Evolutionary conservation across 495 filamentous ascomycete genomes (phyloP).

Genomic region (Bryoglossum gracile): DNA sequence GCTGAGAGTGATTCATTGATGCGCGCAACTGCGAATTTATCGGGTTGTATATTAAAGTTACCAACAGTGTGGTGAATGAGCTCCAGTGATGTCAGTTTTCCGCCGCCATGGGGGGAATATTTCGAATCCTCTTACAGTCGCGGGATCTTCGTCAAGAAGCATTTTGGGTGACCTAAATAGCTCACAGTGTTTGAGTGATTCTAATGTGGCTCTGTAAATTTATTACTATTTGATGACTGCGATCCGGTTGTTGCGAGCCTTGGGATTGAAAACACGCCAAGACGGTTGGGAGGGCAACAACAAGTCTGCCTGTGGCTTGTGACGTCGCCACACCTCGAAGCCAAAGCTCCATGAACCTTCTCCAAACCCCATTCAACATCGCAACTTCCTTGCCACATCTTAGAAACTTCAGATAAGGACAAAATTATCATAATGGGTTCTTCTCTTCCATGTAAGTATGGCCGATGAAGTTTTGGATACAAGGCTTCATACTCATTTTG

Average conservation of each 20-base stretch:
- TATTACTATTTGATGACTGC: too few species aligned
- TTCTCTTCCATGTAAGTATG: constrained; percentile 63
- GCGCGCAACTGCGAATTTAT: constrained; percentile 78
- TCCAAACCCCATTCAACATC: constrained; percentile 6
- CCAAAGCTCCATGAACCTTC: not conserved
- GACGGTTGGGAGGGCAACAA: constrained; percentile 14
- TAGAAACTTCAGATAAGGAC: constrained; percentile 3
- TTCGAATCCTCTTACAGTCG: constrained; percentile 47
- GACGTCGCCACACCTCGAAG: constrained; percentile 16
- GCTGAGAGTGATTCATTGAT: constrained; percentile 76
- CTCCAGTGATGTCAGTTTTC: constrained; percentile 34
- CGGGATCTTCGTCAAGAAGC: constrained; percentile 95
- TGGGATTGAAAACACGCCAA: too few species aligned
- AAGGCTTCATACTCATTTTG: constrained; percentile 20
- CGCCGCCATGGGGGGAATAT: constrained; percentile 16
- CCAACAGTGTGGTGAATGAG: constrained; percentile 83
- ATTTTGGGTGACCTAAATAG: constrained; percentile 43
- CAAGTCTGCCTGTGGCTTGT: too few species aligned
- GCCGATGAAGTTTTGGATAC: constrained; percentile 17
- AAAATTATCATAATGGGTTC: constrained; percentile 42
- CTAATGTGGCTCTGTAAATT: not conserved
- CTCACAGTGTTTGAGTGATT: not conserved
- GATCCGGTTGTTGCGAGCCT: too few species aligned
- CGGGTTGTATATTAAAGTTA: constrained; percentile 90
- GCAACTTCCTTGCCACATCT: constrained; percentile 14